Percentiles rank a stretch among this genome's conserved stretches.
These are phyloP conservation scores for Microsporum ferrugineum DNA, from an alignment of 2,329 filamentous ascomycete species.

Conservation along the genomic window DNA sequence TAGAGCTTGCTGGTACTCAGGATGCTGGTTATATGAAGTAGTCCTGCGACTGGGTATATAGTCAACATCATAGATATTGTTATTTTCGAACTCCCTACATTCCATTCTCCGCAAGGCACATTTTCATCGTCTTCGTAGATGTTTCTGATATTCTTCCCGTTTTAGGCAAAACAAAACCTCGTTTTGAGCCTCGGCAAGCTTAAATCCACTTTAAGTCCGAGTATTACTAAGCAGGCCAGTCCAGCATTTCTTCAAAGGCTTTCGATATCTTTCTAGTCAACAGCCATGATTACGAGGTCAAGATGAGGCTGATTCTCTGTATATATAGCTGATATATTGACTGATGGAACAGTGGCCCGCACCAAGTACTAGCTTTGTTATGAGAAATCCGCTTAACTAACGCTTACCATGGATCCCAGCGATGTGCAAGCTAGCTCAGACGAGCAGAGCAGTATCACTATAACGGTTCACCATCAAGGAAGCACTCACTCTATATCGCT, in stretches of 20 bases:
- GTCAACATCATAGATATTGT: too few species aligned
- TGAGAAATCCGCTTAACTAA: background rate
- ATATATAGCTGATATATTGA: background rate
- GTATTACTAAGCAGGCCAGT: background rate
- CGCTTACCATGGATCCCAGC: too few species aligned
- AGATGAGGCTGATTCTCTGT: background rate
- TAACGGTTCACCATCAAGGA: constrained; percentile 47
- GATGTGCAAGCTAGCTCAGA: background rate
- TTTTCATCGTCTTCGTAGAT: too few species aligned
- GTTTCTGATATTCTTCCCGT: too few species aligned
- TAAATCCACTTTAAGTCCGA: background rate
- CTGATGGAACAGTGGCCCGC: background rate
- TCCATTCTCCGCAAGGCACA: too few species aligned
- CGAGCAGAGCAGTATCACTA: constrained; percentile 6
- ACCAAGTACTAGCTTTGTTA: background rate
- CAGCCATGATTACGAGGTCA: background rate
- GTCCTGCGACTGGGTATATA: background rate
- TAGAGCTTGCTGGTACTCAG: background rate
- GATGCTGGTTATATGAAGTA: background rate
- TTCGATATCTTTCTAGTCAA: constrained; percentile 1
- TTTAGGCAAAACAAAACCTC: background rate
- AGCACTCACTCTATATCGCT: constrained; percentile 40
- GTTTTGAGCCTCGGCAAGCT: background rate
- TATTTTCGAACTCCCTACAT: too few species aligned
- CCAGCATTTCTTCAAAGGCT: background rate